Evolutionary conservation across 805 yeast species (phyloP), one percentile per base, ranked within the genome.

Genomic region (Wickerhamiella azyma): DNA sequence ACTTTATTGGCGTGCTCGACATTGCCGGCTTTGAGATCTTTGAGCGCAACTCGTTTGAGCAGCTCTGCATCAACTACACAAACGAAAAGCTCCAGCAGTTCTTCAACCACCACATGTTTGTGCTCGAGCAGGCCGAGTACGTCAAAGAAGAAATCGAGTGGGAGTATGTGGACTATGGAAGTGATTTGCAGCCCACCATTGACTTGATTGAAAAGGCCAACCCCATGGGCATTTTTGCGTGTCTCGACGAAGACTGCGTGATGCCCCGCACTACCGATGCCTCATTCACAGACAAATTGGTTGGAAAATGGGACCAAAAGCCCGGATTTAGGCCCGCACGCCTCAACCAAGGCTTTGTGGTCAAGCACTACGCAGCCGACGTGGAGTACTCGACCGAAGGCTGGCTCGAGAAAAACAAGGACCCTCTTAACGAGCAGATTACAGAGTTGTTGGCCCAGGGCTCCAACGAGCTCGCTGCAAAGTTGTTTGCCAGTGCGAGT

Each of bases 11-110:
- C 53, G 94, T 92, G 49, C 69, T 92, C 59, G 98, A 92, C 73
- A 92, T 92, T 53, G 94, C 94, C 53, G 98, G 98, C 2, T 92
- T 92, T 65, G 98, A 92, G 63, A 92, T 92, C 57, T 92, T 92
- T 59, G 94, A 89, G 48, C 84, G 81, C 54, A 92, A 92, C 67
- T 85, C 95, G 1, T 92, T 92, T 61, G 98, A 92, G 63, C 98
- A 92, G 65, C 72, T 92, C 51, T 92, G 98, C 69, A 92, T 92
- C 66, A 92, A 92, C 62, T 85, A 85, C 55, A 96, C 94, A 50
- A 89, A 89, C 64, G 98, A 92, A 64, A 89, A 88, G 65, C 71
- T 92, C 51, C 98, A 92, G 67, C 98, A 92, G 64, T 92, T 89
- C 61, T 92, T 92, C 63, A 92, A 92, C 64, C 96, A 92, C 60